Percentiles rank a stretch among this genome's conserved stretches.
Conservation (phyloP, 2,329 filamentous ascomycete species). For the Trichoderma polysporum region DNA sequence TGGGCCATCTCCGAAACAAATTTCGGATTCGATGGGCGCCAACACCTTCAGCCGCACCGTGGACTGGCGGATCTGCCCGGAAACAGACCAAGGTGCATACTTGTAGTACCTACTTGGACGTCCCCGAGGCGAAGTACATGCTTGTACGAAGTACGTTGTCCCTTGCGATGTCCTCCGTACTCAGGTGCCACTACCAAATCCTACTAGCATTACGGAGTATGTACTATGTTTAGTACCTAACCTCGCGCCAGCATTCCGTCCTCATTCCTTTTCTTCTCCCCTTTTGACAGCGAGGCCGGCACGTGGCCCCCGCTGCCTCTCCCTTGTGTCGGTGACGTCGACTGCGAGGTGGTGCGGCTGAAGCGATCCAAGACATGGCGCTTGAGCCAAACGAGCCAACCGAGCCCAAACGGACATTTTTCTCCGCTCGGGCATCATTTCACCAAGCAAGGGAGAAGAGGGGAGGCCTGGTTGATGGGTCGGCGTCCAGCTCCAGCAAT, state of each 20-base stretch:
- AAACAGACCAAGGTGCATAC: slow-evolving; percentile 2
- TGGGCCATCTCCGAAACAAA: slow-evolving; percentile 5
- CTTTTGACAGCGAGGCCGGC: slow-evolving; percentile 4
- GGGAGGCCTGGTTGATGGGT: neutral
- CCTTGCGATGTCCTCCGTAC: neutral
- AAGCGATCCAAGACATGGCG: slow-evolving; percentile 12
- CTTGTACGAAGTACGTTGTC: neutral
- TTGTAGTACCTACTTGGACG: neutral
- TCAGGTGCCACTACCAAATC: neutral
- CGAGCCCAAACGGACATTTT: neutral
- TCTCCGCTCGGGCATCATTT: slow-evolving; percentile 13
- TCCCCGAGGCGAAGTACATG: neutral
- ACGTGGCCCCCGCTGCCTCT: slow-evolving; percentile 14
- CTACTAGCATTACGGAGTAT: neutral
- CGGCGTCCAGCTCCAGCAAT: neutral
- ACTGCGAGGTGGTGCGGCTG: slow-evolving; percentile 13
- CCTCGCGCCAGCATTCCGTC: neutral
- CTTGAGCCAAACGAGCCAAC: neutral
- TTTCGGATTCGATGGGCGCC: neutral
- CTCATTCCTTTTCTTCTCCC: neutral
- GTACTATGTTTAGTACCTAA: slow-evolving; percentile 13
- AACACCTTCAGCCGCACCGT: slow-evolving; percentile 10
- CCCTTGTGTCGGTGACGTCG: slow-evolving; percentile 11
- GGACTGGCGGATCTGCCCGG: slow-evolving; percentile 15
- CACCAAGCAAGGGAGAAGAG: neutral